Conservation (phyloP, 352 stramenopile genomes). For the Phytophthora crassamura region DNA sequence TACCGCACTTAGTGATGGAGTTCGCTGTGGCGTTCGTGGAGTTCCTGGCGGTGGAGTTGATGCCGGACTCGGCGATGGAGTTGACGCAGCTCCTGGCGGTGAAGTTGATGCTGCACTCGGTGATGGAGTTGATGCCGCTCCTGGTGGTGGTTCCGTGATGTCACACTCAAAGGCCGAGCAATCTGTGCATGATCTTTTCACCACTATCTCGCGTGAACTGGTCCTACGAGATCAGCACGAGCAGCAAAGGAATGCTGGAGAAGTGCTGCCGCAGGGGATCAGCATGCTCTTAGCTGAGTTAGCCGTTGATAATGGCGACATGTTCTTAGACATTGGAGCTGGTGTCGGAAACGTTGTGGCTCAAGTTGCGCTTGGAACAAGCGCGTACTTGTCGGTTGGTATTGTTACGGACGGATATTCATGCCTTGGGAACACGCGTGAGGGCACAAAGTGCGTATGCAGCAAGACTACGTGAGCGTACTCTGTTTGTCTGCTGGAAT, state of each 20-base stretch:
- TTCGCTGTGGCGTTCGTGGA: no score
- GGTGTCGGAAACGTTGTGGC: constrained; percentile 8
- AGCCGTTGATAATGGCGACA: neutral
- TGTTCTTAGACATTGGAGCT: constrained; percentile 11
- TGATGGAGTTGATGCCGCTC: no score
- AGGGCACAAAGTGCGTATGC: neutral
- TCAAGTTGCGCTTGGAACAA: neutral
- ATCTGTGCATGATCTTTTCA: constrained; percentile 1
- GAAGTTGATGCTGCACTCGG: no score
- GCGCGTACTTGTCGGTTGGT: neutral
- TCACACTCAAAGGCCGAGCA: constrained; percentile 4
- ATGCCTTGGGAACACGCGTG: neutral
- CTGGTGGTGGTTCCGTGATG: neutral
- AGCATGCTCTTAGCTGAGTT: neutral
- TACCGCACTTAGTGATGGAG: no score
- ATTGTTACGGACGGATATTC: constrained; percentile 1
- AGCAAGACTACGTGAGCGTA: neutral
- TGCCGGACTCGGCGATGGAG: no score
- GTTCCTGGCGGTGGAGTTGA: no score
- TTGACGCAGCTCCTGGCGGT: no score
- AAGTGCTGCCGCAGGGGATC: constrained; percentile 2
- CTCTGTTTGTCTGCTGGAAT: neutral
- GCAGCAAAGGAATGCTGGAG: constrained; percentile 4
- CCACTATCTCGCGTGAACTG: neutral
- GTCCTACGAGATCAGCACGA: neutral